Conservation (phyloP, 495 filamentous ascomycete species). For the Penicillium angulare region DNA sequence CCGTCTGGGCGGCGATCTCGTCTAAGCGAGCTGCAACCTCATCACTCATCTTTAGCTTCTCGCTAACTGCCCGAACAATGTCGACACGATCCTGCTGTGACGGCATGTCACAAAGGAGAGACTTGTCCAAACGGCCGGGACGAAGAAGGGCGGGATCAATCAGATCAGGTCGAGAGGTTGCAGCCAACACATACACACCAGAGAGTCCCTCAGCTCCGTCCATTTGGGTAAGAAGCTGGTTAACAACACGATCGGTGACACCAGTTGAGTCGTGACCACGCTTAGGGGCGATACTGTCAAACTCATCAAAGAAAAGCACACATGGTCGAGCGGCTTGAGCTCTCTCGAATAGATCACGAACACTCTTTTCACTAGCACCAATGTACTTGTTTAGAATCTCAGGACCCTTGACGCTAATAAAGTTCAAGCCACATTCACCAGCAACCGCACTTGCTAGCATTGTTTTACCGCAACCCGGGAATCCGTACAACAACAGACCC, state of each 20-base stretch:
- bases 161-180: slow-evolving; percentile 84
- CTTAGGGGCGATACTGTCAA: slow-evolving; percentile 95
- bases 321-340: slow-evolving; percentile 87
- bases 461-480: slow-evolving; percentile 95
- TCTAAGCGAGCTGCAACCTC: slow-evolving; percentile 51
- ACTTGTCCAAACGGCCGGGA: slow-evolving; percentile 89
- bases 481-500: slow-evolving; percentile 89
- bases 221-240: slow-evolving; percentile 98
- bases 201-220: slow-evolving; percentile 93
- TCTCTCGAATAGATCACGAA: slow-evolving; percentile 91
- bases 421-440: slow-evolving; percentile 94
- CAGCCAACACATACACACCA: slow-evolving; percentile 94
- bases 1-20: slow-evolving; percentile 74
- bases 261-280: slow-evolving; percentile 95
- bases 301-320: slow-evolving; percentile 97
- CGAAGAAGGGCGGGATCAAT: slow-evolving; percentile 91
- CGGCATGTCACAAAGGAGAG: slow-evolving; percentile 84
- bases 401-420: slow-evolving; percentile 96
- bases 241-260: slow-evolving; percentile 97
- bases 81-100: slow-evolving; percentile 74
- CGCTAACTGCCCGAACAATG: slow-evolving; percentile 77
- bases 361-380: slow-evolving; percentile 90
- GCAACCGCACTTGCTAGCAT: slow-evolving; percentile 90
- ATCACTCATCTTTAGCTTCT: slow-evolving; percentile 68
- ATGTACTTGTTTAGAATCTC: slow-evolving; percentile 99